phyloP scores from a whole-genome alignment of 2,329 filamentous ascomycete genomes.

The Fusarium brevicatenulatum region DNA sequence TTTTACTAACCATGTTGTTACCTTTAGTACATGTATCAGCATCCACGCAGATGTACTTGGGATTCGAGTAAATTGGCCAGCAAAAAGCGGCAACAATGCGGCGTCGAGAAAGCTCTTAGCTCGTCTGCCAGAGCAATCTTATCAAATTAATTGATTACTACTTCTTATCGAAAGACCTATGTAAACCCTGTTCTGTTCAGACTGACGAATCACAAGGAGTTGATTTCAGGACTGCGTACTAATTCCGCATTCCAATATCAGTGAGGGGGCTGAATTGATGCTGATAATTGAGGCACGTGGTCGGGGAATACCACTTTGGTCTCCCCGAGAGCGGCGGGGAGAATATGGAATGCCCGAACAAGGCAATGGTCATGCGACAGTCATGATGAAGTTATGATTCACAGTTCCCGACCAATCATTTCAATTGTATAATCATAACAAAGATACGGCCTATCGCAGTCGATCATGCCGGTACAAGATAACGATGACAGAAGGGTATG shows the following conservation, averaged over 20 bases:
- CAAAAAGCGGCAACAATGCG: not conserved
- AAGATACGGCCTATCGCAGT: not conserved
- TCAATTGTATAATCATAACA: not conserved
- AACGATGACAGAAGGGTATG: too few species aligned
- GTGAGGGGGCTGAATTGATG: not conserved
- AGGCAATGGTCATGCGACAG: not conserved
- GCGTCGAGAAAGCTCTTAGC: not conserved
- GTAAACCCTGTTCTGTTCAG: too few species aligned
- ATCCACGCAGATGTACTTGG: not conserved
- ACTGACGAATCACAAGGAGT: too few species aligned
- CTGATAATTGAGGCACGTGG: not conserved
- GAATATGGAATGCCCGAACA: not conserved
- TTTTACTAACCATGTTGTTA: not conserved
- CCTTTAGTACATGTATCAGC: not conserved
- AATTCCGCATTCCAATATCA: fast-evolving
- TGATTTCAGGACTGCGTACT: too few species aligned
- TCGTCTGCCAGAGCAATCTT: not conserved
- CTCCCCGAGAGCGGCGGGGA: not conserved
- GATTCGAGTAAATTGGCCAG: not conserved
- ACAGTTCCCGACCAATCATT: not conserved
- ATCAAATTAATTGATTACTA: not conserved
- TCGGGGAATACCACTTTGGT: not conserved
- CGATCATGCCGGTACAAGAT: not conserved
- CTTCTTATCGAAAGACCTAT: too few species aligned
- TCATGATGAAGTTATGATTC: too few species aligned